These are phyloP conservation scores for Lentinula novae-zelandiae DNA, from an alignment of 1,284 basidiomycete species.

Conservation along the genomic window DNA sequence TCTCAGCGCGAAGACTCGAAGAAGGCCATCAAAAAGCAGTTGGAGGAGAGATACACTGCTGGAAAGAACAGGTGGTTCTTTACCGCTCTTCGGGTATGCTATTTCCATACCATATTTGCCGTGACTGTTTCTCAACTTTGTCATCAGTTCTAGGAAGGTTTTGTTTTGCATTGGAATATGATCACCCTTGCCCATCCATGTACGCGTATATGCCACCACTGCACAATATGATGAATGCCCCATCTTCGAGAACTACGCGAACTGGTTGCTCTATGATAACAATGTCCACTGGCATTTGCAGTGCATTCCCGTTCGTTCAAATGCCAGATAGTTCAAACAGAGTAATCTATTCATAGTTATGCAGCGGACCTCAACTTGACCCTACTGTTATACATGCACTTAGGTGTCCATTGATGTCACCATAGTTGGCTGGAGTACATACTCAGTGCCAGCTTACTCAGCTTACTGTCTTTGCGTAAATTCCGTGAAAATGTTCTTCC, in stretches of 20 bases:
- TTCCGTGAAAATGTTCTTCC: too few species aligned
- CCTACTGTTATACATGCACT: too few species aligned
- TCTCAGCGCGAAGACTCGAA: conserved; percentile 90
- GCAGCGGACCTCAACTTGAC: too few species aligned
- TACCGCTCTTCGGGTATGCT: conserved; percentile 70
- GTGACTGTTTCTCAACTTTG: not conserved
- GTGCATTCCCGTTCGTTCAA: too few species aligned
- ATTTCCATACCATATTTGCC: not conserved
- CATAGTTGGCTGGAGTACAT: too few species aligned
- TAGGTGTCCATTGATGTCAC: too few species aligned
- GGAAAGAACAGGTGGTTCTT: conserved; percentile 98
- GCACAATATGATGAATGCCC: not conserved
- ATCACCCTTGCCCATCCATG: not conserved
- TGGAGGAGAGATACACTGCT: conserved; percentile 88
- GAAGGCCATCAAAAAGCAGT: conserved; percentile 92
- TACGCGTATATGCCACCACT: not conserved
- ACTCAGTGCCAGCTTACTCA: too few species aligned
- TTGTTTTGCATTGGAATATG: not conserved
- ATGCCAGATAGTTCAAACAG: too few species aligned
- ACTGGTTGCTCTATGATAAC: not conserved
- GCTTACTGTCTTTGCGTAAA: too few species aligned
- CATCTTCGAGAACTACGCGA: not conserved
- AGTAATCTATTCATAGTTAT: too few species aligned
- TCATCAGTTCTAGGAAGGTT: conserved; percentile 29
- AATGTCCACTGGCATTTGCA: too few species aligned